Base-by-base conservation (phyloP, 306 rosid species). In the Prinsepia uniflora region DNA sequence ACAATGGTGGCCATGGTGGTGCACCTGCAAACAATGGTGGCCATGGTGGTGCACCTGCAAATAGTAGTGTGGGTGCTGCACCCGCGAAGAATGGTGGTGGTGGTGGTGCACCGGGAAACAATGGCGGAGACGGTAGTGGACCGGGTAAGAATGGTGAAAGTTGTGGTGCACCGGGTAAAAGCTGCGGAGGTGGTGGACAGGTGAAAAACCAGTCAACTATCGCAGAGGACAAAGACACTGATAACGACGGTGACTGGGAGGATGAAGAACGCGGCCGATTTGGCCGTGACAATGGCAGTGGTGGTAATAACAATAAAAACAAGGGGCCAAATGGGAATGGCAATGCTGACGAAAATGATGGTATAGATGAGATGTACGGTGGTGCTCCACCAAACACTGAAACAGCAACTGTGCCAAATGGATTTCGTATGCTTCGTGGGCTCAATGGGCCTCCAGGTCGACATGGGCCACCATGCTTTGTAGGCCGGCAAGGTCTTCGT, bases 301-400 rank as follows among this genome's bases (percentile, higher is more conserved):
- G 89, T 30, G 74, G 76, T 1, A 84, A 71, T 63, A 87, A 55
- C 87, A 80, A 72, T 65, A 88, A 79, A 70, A 81, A 65, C 57
- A 88, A 84, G 79, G 87, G 79, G 79, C 77, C 77, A 30, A 89
- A 76, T 46, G 76, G 72, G 65, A 76, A 69, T 52, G 84, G 45
- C 42, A 47, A 12, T 11, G 60, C 14, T 5, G 75, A 4, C 1
- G 43, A 9, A 3, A 71, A 64, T 1, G 85, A 75, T n/a, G 81
- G 69, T 9, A 85, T 69, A 67, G n/a, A 8, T 9, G 88, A 67
- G 59, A 15, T 8, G 8, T 39, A 46, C 8, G 61, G 63, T 41
- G 80, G 63, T 46, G 83, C 77, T 4, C 75, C 82, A 0, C 69
- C 74, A 7, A 24, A 65, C 64, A 73, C 73, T 40, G 89, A 70